These are phyloP conservation scores for Podospora conica DNA, from an alignment of 495 filamentous ascomycete species.

Conservation along the genomic window DNA sequence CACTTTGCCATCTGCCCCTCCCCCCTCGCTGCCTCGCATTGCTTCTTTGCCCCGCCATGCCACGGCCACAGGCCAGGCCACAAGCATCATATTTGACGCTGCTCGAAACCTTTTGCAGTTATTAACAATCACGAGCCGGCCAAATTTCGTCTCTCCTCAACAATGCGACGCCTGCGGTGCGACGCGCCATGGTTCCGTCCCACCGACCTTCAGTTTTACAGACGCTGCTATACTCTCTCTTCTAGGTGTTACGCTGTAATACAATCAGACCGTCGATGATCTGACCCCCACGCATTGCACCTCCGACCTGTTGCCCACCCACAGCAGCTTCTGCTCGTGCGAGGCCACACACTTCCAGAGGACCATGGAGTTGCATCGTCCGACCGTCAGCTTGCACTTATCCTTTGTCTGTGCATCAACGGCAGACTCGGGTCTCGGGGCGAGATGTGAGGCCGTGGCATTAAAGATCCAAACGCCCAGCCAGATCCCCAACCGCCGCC, in stretches of 20 bases:
- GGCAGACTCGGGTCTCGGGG: neutral
- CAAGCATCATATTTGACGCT: neutral
- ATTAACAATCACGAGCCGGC: neutral
- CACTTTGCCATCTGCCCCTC: neutral
- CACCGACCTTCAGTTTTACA: neutral
- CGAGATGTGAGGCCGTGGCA: neutral
- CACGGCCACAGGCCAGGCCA: neutral
- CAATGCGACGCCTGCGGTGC: neutral
- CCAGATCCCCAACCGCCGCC: too few species aligned
- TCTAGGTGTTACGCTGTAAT: neutral
- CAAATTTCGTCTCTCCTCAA: neutral
- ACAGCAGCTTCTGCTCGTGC: neutral
- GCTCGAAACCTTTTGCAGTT: neutral
- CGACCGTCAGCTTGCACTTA: too few species aligned
- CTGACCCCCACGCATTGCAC: neutral
- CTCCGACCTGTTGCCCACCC: too few species aligned
- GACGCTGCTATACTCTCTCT: neutral
- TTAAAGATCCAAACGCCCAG: neutral
- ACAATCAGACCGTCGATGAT: neutral
- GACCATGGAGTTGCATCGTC: too few species aligned
- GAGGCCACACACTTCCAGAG: too few species aligned
- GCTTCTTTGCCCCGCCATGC: neutral
- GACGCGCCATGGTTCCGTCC: neutral
- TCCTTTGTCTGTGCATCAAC: neutral
- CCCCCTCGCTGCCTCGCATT: neutral